Percentiles rank a stretch among this genome's conserved stretches.
Evolutionary conservation across 2,329 filamentous ascomycete species (phyloP).

Genomic region (Penicillium freii): DNA sequence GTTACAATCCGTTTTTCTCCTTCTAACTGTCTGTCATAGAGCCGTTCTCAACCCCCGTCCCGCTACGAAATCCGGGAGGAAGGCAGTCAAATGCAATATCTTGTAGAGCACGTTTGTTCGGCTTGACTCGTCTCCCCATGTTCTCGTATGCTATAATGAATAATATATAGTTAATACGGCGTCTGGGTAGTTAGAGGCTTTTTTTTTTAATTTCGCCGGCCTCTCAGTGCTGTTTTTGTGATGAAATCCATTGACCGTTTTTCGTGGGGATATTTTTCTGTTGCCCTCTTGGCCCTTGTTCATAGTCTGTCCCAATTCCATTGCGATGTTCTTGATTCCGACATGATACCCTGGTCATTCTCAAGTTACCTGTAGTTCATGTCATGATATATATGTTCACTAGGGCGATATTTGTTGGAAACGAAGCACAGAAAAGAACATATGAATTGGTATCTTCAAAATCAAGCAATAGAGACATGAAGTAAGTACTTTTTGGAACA

Average conservation of each 20-base stretch:
- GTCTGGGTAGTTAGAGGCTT: slow-evolving; percentile 33
- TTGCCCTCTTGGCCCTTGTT: slow-evolving; percentile 12
- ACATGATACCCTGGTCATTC: background rate
- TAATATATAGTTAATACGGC: slow-evolving; percentile 42
- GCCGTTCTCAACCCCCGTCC: slow-evolving; percentile 51
- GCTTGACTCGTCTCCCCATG: slow-evolving; percentile 19
- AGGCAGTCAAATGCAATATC: slow-evolving; percentile 42
- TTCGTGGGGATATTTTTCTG: slow-evolving; percentile 13
- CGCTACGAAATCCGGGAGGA: slow-evolving; percentile 44
- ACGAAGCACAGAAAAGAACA: slow-evolving; percentile 4
- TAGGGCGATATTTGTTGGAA: background rate
- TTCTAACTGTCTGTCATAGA: slow-evolving; percentile 25
- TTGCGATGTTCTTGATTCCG: slow-evolving; percentile 8
- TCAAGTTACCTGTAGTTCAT: background rate
- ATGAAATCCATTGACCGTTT: slow-evolving; percentile 30
- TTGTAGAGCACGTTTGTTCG: slow-evolving; percentile 34
- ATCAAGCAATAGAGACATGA: slow-evolving; percentile 14
- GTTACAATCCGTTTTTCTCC: background rate
- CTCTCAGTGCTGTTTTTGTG: slow-evolving; percentile 19
- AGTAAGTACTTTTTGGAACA: slow-evolving; percentile 11
- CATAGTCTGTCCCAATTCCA: background rate
- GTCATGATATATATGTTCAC: background rate
- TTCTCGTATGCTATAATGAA: slow-evolving; percentile 34
- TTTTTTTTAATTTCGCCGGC: slow-evolving; percentile 18
- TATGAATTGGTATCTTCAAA: slow-evolving; percentile 14